Evolutionary conservation across 768 basidiomycete genomes (phyloP).

Genomic region (Leucosporidium yakuticum): DNA sequence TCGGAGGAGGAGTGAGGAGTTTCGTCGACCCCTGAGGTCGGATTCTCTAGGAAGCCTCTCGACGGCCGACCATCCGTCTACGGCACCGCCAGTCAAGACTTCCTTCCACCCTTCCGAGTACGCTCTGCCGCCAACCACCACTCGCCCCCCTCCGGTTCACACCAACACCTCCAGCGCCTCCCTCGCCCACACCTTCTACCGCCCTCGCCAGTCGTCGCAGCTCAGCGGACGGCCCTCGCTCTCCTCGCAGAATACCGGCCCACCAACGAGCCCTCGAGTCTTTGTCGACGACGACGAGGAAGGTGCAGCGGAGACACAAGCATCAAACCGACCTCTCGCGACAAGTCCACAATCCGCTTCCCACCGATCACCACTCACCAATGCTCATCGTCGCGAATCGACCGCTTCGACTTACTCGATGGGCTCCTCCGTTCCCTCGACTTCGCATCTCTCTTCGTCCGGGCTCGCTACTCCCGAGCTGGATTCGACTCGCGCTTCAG

Average conservation of each 20-base stretch:
- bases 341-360: background rate
- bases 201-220: slow-evolving; percentile 28
- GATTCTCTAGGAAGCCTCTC: background rate
- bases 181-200: slow-evolving; percentile 31
- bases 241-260: background rate
- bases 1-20: background rate
- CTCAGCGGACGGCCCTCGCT: slow-evolving; percentile 8
- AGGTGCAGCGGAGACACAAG: background rate
- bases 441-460: background rate
- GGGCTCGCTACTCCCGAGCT: background rate
- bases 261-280: slow-evolving; percentile 1
- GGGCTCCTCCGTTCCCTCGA: background rate
- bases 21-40: background rate
- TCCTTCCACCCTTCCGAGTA: background rate
- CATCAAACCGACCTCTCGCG: background rate
- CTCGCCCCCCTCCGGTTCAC: background rate
- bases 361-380: background rate
- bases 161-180: slow-evolving; percentile 3
- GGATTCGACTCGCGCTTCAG: background rate
- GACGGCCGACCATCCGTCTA: background rate
- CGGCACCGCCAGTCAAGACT: slow-evolving; percentile 2
- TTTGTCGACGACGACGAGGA: slow-evolving; percentile 10
- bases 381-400: background rate
- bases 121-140: slow-evolving; percentile 6
- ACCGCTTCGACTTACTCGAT: background rate